Evolutionary conservation across 2,329 filamentous ascomycete species (phyloP), one percentile per base, ranked within the genome.

Genomic region (Cordyceps javanica): DNA sequence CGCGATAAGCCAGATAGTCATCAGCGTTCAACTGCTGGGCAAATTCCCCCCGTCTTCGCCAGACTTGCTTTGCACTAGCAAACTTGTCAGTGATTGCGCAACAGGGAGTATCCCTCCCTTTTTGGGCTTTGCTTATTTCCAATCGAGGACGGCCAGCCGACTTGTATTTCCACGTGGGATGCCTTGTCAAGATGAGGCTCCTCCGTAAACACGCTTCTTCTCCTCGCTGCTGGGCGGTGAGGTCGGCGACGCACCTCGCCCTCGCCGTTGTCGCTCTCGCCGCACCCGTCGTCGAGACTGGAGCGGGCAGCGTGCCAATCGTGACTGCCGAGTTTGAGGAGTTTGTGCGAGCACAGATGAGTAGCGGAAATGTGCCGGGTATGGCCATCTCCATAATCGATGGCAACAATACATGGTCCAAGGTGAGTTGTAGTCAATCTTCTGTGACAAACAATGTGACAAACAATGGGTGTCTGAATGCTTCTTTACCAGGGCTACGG

Each of bases 341-440:
- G 26, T 65, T 60, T 50, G 64, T 73, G 5, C 59, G 67, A 21
- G 62, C 66, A 5, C 61, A 69, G 2, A 66, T 75, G 57, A 46
- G 70, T 2, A 51, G 68, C 51, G 75, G 70, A 67, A 68, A 77
- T 57, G 69, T 73, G 4, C 74, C 75, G 2, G 76, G 74, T 0
- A 58, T 78, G 9, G 67, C 75, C 2, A 68, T 80, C 16, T 71
- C 73, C 0, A 63, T 78, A 10, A 63, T 77, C 16, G 67, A 75
- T 36, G 69, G 70, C 0, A 65, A 75, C 10, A 60, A 70, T 14
- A 72, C 69, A 4, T 71, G 65, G 64, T 59, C 70, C 8, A 66
- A 68, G 60, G 72, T 73, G 54, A 56, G 61, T 59, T 13, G n/a
- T 8, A 1, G 13, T 21, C 14, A 8, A 10, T 28, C 9, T 25